A percentile compares a stretch with the other conserved stretches of the same genome.
Conservation (phyloP, 345 rosid species). For the Capsella bursapastoris region DNA sequence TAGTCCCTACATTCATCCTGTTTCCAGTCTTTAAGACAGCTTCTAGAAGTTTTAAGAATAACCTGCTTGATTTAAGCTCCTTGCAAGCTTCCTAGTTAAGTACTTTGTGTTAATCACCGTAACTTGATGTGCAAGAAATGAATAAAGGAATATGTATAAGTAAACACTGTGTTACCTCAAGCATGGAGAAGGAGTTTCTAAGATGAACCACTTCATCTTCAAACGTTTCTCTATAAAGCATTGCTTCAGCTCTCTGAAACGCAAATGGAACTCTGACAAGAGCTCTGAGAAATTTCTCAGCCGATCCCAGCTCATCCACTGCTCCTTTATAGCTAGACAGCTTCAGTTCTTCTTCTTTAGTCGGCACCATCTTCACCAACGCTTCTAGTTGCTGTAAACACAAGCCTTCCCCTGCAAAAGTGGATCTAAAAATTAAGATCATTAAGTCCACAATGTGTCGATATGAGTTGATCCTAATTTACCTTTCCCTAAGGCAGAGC, state of each 20-base stretch:
- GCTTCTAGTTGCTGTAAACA: conserved; percentile 87
- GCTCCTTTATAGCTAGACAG: conserved; percentile 71
- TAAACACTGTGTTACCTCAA: conserved; percentile 41
- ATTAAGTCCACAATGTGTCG: background rate
- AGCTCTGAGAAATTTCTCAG: conserved; percentile 72
- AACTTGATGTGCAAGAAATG: conserved; percentile 29
- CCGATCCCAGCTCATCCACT: conserved; percentile 78
- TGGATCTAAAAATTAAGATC: background rate
- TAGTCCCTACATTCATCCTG: conserved; percentile 94
- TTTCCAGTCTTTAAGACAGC: conserved; percentile 97
- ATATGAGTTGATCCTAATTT: conserved; percentile 7
- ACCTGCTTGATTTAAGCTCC: conserved; percentile 90
- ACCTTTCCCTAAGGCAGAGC: conserved; percentile 81
- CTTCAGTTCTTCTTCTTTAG: conserved; percentile 88
- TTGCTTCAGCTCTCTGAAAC: conserved; percentile 76
- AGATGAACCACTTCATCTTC: conserved; percentile 92
- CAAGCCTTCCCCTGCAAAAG: conserved; percentile 67
- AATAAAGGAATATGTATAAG: background rate
- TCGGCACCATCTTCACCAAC: conserved; percentile 86
- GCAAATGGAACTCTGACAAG: conserved; percentile 72
- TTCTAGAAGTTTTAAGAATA: conserved; percentile 87
- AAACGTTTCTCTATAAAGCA: conserved; percentile 89
- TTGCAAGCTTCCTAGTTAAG: conserved; percentile 85
- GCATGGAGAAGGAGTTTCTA: conserved; percentile 86
- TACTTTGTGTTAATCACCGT: conserved; percentile 26